A percentile compares a stretch with the other conserved stretches of the same genome.
Conservation (phyloP, 1,139 yeast species). For the Pichia sp. region DNA sequence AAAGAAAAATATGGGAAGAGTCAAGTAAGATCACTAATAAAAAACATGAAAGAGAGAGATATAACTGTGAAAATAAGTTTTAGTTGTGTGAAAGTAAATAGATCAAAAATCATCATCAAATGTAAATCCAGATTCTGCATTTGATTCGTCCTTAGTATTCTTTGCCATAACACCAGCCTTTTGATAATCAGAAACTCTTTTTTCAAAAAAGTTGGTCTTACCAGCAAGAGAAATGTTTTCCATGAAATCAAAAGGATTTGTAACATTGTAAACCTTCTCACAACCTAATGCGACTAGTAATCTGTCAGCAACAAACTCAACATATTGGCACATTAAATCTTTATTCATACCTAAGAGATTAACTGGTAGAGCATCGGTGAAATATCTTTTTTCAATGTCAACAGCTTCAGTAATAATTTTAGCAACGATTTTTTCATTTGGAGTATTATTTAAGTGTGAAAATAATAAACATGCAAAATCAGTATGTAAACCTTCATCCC, state of each 20-base stretch:
- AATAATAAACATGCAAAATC: conserved; percentile 95
- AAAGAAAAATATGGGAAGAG: too few species aligned
- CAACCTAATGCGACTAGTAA: conserved; percentile 84
- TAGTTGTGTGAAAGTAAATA: background rate
- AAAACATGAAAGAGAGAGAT: too few species aligned
- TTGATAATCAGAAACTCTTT: conserved; percentile 97
- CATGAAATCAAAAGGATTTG: conserved; percentile 98
- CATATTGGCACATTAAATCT: conserved; percentile 92
- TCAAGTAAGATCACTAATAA: background rate
- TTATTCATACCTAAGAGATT: conserved; percentile 91
- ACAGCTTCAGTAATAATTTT: conserved; percentile 94
- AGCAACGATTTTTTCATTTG: conserved; percentile 70
- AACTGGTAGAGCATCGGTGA: conserved; percentile 89
- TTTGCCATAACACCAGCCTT: conserved; percentile 96
- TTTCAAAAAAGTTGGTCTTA: conserved; percentile 97
- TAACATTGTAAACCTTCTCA: conserved; percentile 76
- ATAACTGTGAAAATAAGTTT: too few species aligned
- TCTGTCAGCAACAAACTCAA: conserved; percentile 96
- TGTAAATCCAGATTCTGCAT: conserved; percentile 33
- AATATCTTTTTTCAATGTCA: conserved; percentile 85
- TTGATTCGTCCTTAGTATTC: conserved; percentile 35
- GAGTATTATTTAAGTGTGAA: conserved; percentile 88
- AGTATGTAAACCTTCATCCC: conserved; percentile 98
- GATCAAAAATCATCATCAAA: conserved; percentile 47
- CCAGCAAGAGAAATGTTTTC: conserved; percentile 97